Conservation (phyloP, 2,329 filamentous ascomycete genomes). For the Colletotrichum truncatum region DNA sequence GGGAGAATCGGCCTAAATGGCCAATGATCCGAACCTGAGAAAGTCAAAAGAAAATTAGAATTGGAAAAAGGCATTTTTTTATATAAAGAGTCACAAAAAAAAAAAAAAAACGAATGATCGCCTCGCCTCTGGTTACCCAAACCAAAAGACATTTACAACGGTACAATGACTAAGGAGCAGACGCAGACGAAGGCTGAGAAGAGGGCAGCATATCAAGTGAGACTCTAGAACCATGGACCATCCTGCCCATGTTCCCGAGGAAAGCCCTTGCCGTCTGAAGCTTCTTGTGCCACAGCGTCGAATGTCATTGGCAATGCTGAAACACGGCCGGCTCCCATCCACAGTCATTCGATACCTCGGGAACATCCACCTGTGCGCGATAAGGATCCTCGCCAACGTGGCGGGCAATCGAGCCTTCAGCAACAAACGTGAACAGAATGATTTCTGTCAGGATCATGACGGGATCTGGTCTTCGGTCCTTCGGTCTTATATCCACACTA, state of each 20-base stretch:
- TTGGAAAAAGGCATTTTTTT: too few relatives aligned
- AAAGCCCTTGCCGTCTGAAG: conserved; percentile 27
- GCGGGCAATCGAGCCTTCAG: not conserved
- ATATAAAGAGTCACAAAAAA: too few relatives aligned
- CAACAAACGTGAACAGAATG: conserved; percentile 4
- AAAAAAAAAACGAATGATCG: not conserved
- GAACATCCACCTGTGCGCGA: conserved; percentile 2
- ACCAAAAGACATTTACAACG: not conserved
- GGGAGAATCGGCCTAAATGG: not conserved
- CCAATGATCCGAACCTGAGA: conserved; percentile 1
- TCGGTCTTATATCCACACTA: conserved; percentile 11
- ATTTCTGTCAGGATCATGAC: conserved; percentile 9
- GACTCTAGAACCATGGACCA: conserved; percentile 4
- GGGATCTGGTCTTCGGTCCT: conserved; percentile 15
- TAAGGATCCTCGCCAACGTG: not conserved
- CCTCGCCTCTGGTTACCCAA: not conserved
- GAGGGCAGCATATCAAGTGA: too few relatives aligned
- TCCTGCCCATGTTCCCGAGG: conserved; percentile 18
- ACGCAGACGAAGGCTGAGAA: not conserved
- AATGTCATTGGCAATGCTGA: conserved; percentile 23
- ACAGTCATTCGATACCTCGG: conserved; percentile 21
- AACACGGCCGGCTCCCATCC: conserved; percentile 21
- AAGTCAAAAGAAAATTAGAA: too few relatives aligned
- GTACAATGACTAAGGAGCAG: not conserved
- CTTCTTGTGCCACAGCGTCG: conserved; percentile 23